A percentile compares a stretch with the other conserved stretches of the same genome.
phyloP scores from a whole-genome alignment of 257 asterid genomes.

The Verbena officinalis region DNA sequence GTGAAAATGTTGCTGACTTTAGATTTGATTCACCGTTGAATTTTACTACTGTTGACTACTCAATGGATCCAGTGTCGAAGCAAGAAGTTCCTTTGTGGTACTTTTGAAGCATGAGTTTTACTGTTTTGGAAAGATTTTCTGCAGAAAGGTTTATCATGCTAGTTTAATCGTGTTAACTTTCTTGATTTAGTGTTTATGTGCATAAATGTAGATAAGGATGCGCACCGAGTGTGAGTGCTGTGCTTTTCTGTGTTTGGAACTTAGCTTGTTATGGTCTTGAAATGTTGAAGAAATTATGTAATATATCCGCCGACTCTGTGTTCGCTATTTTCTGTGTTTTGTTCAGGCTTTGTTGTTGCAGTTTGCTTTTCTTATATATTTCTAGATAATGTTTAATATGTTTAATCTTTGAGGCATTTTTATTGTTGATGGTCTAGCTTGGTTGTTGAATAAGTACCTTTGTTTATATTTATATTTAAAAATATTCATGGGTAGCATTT shows the following conservation, averaged over 20 bases:
- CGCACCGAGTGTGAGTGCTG: conserved; percentile 26
- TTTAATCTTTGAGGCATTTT: no score
- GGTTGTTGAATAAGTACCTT: no score
- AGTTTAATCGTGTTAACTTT: conserved; percentile 14
- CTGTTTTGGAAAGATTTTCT: conserved; percentile 10
- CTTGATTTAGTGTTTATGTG: conserved; percentile 32
- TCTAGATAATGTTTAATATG: no score
- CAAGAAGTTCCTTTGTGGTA: conserved; percentile 51
- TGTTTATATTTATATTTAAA: no score
- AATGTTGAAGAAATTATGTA: conserved; percentile 16
- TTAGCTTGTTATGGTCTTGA: conserved; percentile 25
- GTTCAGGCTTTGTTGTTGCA: not conserved
- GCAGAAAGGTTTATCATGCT: conserved; percentile 16
- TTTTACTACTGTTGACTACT: conserved; percentile 38
- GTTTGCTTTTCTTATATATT: no score
- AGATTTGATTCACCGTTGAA: conserved; percentile 45
- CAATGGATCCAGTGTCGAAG: conserved; percentile 40
- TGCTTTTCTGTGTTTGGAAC: conserved; percentile 24
- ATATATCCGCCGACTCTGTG: conserved; percentile 15
- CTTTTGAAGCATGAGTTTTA: conserved; percentile 28
- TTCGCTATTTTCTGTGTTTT: conserved; percentile 8
- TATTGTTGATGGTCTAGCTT: no score
- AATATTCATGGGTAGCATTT: no score
- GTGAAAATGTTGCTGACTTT: conserved; percentile 40
- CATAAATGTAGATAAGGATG: conserved; percentile 27